phyloP scores from a whole-genome alignment of 352 stramenopile species.

The Peronosclerospora sorghi region DNA sequence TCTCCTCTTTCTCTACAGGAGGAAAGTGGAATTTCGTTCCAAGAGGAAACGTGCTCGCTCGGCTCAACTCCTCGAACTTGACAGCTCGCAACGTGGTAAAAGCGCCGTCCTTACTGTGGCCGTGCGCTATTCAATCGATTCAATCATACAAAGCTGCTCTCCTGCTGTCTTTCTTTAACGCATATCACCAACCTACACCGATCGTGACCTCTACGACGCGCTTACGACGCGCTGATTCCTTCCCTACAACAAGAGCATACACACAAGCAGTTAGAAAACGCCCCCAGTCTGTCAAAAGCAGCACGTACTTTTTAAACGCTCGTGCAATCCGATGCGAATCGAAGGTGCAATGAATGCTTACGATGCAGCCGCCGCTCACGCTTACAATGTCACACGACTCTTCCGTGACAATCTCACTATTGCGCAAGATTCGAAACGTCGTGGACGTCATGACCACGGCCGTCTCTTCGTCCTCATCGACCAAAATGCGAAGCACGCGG shows the following conservation, averaged over 20 bases:
- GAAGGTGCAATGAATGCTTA: constrained; percentile 83
- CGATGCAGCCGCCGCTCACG: constrained; percentile 55
- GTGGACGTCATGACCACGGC: constrained; percentile 84
- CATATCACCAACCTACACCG: constrained; percentile 10
- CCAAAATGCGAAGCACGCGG: constrained; percentile 69
- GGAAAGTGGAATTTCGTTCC: too few species aligned
- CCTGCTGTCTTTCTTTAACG: not conserved
- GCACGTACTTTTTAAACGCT: constrained; percentile 77
- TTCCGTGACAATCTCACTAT: constrained; percentile 77
- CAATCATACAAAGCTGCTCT: constrained; percentile 10
- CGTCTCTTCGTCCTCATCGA: constrained; percentile 79
- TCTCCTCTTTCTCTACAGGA: not conserved
- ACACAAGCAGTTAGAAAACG: constrained; percentile 4
- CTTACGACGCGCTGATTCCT: constrained; percentile 73
- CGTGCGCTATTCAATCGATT: too few species aligned
- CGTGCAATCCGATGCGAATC: constrained; percentile 77
- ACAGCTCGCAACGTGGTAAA: too few species aligned
- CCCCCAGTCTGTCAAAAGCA: too few species aligned
- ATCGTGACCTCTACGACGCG: constrained; percentile 36
- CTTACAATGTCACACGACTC: constrained; percentile 82
- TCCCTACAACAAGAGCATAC: constrained; percentile 28
- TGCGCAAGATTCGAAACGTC: constrained; percentile 78
- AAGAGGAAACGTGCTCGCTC: too few species aligned
- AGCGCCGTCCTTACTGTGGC: too few species aligned
- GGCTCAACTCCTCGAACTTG: too few species aligned